Conservation (phyloP, 768 basidiomycete genomes). For the Pleurotus pulmonarius region DNA sequence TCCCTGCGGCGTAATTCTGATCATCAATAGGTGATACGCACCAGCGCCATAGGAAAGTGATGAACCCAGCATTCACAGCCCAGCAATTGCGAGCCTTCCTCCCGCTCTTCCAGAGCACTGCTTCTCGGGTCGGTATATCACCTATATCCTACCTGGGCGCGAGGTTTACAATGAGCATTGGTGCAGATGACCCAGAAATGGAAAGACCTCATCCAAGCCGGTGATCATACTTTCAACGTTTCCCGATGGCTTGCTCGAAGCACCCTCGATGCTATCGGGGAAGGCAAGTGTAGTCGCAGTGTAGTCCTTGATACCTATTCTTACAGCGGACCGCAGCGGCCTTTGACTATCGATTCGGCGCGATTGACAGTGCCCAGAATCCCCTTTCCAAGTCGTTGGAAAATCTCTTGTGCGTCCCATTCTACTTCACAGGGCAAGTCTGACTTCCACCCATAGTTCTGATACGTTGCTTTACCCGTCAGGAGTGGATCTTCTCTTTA, state of each 20-base stretch:
- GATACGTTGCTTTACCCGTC: slow-evolving; percentile 1
- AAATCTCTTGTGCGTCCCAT: slow-evolving; percentile 17
- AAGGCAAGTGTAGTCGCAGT: slow-evolving; percentile 19
- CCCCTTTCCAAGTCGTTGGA: slow-evolving; percentile 15
- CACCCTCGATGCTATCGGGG: slow-evolving; percentile 34
- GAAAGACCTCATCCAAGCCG: slow-evolving; percentile 20
- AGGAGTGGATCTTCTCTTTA: slow-evolving; percentile 15
- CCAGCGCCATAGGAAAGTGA: slow-evolving; percentile 25
- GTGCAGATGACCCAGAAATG: slow-evolving; percentile 20
- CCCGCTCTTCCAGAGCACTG: slow-evolving; percentile 22
- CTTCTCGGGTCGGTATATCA: slow-evolving; percentile 17
- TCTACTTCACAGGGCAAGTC: slow-evolving; percentile 16
- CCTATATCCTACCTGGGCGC: not conserved
- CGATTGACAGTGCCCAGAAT: slow-evolving; percentile 19
- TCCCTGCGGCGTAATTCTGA: not conserved
- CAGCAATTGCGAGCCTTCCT: slow-evolving; percentile 15
- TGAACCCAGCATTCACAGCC: slow-evolving; percentile 22
- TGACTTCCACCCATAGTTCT: slow-evolving; percentile 14
- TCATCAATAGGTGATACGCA: slow-evolving; percentile 14
- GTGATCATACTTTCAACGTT: slow-evolving; percentile 19
- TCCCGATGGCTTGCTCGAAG: slow-evolving; percentile 25
- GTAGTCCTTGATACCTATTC: not conserved
- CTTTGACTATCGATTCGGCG: slow-evolving; percentile 32
- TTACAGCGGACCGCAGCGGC: slow-evolving; percentile 21
- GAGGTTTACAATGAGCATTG: slow-evolving; percentile 5